Conservation (phyloP, 2,329 filamentous ascomycete genomes). For the Periconia macrospinosa region DNA sequence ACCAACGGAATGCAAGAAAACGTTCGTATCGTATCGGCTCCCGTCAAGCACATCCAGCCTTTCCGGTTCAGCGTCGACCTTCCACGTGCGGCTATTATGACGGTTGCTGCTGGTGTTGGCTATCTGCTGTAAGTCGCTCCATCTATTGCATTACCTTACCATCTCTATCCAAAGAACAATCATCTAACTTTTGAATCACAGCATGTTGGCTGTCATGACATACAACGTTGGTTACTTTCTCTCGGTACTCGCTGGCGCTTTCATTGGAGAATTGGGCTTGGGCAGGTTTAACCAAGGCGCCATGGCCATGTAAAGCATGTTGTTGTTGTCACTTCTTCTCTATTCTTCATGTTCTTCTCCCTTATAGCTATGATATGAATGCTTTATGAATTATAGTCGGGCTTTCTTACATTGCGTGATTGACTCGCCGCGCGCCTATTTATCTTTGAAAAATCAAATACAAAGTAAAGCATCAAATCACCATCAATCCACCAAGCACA, state of each 20-base stretch:
- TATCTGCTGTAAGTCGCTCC: constrained; percentile 76
- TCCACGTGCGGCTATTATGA: constrained; percentile 70
- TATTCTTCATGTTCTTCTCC: background rate
- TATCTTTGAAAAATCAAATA: no score
- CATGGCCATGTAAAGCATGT: constrained; percentile 28
- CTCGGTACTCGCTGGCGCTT: constrained; percentile 75
- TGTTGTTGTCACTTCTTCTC: background rate
- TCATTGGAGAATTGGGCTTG: constrained; percentile 81
- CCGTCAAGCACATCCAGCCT: constrained; percentile 59
- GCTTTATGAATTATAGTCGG: no score
- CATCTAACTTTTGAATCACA: constrained; percentile 44
- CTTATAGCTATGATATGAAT: background rate
- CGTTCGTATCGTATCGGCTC: constrained; percentile 71
- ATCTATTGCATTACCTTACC: background rate
- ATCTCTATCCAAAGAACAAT: background rate
- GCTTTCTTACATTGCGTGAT: no score
- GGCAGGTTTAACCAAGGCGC: constrained; percentile 63
- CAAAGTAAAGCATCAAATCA: no score
- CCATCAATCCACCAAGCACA: no score
- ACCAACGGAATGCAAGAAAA: constrained; percentile 80
- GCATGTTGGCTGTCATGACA: constrained; percentile 92
- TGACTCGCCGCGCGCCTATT: no score
- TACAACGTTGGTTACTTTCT: constrained; percentile 85
- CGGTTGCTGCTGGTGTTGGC: constrained; percentile 72
- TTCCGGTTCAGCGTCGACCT: constrained; percentile 84